Evolutionary conservation across 2,329 filamentous ascomycete genomes (phyloP).

Genomic region (Cladosporium colombiae): DNA sequence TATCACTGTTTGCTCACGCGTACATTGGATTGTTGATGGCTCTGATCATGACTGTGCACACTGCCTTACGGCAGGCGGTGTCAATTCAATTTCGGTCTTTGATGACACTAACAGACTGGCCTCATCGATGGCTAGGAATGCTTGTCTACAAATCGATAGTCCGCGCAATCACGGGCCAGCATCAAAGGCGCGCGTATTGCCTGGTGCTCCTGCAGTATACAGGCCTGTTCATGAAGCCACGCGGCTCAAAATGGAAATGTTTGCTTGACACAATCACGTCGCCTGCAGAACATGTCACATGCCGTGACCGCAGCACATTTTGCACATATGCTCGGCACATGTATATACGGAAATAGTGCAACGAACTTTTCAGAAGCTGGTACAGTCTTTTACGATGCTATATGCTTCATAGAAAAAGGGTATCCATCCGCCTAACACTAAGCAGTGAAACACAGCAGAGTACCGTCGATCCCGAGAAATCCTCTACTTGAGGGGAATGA

Average conservation of each 20-base stretch:
- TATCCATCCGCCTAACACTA: conserved; percentile 11
- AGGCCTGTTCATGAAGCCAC: neutral
- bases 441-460: conserved; percentile 7
- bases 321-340: neutral
- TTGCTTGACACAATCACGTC: neutral
- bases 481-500: conserved; percentile 97
- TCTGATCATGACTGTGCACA: neutral
- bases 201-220: neutral
- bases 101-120: neutral
- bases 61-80: neutral
- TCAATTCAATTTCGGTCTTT: neutral
- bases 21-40: neutral
- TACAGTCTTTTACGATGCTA: conserved; percentile 19
- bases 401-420: conserved; percentile 18
- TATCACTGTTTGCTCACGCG: neutral
- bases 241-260: neutral
- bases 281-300: too few species aligned
- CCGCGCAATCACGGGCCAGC: neutral
- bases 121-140: neutral
- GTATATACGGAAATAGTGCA: neutral
- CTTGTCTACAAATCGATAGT: neutral
- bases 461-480: conserved; percentile 10
- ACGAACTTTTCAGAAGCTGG: conserved; percentile 19
- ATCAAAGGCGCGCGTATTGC: neutral
- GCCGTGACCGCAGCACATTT: neutral